A percentile compares a stretch with the other conserved stretches of the same genome.
Conservation (phyloP, 1,284 basidiomycete genomes). For the Exobasidium rhododendri region DNA sequence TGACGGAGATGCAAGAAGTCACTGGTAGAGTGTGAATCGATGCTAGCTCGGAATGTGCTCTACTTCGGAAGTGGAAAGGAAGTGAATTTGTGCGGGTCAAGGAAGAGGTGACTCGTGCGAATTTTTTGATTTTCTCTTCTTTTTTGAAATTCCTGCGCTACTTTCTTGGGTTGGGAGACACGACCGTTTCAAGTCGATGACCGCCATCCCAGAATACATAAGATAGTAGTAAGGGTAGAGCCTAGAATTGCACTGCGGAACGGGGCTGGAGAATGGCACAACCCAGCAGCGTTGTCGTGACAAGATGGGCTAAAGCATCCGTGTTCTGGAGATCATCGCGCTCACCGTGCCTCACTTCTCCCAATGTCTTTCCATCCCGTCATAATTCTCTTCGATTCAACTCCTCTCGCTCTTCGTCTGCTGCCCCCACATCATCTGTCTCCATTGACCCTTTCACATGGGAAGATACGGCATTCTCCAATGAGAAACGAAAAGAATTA, state of each 20-base stretch:
- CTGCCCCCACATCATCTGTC: not conserved
- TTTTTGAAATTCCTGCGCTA: not conserved
- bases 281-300: slow-evolving; percentile 1
- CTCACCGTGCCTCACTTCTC: slow-evolving; percentile 1
- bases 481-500: slow-evolving; percentile 66
- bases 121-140: slow-evolving; percentile 21
- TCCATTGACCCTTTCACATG: slow-evolving; percentile 11
- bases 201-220: too few species aligned
- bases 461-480: slow-evolving; percentile 65
- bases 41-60: too few species aligned
- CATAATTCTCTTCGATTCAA: not conserved
- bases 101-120: slow-evolving; percentile 17
- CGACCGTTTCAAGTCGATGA: too few species aligned
- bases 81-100: slow-evolving; percentile 16
- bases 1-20: not conserved
- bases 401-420: not conserved
- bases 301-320: not conserved
- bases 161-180: too few species aligned
- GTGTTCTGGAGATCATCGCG: not conserved
- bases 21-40: not conserved
- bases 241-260: too few species aligned
- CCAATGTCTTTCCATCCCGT: too few species aligned
- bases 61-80: too few species aligned
- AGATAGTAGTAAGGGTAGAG: too few species aligned
- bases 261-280: not conserved